Percentiles rank a stretch among this genome's conserved stretches.
Evolutionary conservation across 768 basidiomycete species (phyloP).

Genomic region (Chlorophyllum brunneum): DNA sequence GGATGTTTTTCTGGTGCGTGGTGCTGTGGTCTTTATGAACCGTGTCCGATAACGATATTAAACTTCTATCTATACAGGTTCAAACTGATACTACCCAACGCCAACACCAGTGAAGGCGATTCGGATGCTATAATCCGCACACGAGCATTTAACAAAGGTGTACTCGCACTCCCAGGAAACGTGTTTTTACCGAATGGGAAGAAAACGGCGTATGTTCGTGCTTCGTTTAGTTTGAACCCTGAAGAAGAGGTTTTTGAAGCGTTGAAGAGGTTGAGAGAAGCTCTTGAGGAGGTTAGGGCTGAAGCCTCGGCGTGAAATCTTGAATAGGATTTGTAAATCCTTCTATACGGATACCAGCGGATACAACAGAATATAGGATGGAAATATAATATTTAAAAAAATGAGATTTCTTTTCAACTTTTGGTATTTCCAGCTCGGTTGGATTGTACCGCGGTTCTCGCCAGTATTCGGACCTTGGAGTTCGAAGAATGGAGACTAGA

Average conservation of each 20-base stretch:
- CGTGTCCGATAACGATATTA: too few species aligned
- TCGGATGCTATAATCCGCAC: conserved; percentile 69
- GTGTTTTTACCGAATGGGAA: conserved; percentile 74
- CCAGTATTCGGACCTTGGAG: too few species aligned
- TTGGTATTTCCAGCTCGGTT: too few species aligned
- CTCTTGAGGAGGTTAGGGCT: conserved; percentile 28
- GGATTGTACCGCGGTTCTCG: too few species aligned
- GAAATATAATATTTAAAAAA: too few species aligned
- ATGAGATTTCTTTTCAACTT: too few species aligned
- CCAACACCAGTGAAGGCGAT: conserved; percentile 44
- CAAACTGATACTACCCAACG: conserved; percentile 48
- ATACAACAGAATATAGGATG: too few species aligned
- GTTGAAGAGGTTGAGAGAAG: conserved; percentile 50
- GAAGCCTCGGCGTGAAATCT: neutral
- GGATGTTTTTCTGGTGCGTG: conserved; percentile 87
- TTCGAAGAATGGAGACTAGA: too few species aligned
- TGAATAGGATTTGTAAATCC: too few species aligned
- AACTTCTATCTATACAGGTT: conserved; percentile 54
- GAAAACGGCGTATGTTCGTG: conserved; percentile 73
- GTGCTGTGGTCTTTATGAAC: too few species aligned
- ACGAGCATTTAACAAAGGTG: conserved; percentile 74
- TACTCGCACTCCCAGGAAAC: conserved; percentile 86
- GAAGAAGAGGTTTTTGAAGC: conserved; percentile 74
- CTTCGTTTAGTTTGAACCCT: conserved; percentile 70
- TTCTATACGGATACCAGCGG: too few species aligned